A percentile compares a stretch with the other conserved stretches of the same genome.
These are phyloP conservation scores for Vitis rupestris DNA, from an alignment of 164 flowering plant genomes.

Conservation along the genomic window DNA sequence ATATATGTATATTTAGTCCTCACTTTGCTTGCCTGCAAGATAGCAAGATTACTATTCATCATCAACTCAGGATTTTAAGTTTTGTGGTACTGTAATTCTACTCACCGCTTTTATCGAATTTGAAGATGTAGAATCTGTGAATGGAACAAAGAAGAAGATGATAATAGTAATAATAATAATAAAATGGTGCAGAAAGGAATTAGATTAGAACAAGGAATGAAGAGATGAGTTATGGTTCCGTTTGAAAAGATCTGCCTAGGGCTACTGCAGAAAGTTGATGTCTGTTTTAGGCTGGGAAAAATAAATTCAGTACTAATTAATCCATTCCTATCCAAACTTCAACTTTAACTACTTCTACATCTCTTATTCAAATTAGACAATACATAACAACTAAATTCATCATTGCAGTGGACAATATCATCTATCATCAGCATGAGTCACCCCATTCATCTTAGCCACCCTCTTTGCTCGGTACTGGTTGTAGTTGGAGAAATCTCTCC, in stretches of 20 bases:
- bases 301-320: neutral
- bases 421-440: neutral
- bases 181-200: too few species aligned
- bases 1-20: too few species aligned
- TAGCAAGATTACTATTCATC: too few species aligned
- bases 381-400: conserved; percentile 1
- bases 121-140: too few species aligned
- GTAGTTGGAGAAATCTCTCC: conserved; percentile 26
- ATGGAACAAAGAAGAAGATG: too few species aligned
- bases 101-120: too few species aligned
- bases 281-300: neutral
- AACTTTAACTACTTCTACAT: neutral
- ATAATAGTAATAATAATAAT: too few species aligned
- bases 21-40: too few species aligned
- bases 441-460: conserved; percentile 16
- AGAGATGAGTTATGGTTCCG: too few species aligned
- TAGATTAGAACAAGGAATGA: too few species aligned
- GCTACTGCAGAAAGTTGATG: neutral
- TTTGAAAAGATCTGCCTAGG: neutral
- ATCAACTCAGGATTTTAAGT: too few species aligned
- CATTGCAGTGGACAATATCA: neutral
- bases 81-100: too few species aligned
- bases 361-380: neutral
- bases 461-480: conserved; percentile 9
- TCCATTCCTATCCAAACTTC: neutral